Evolutionary conservation across 306 rosid genomes (phyloP).

Genomic region (Betula pendula): DNA sequence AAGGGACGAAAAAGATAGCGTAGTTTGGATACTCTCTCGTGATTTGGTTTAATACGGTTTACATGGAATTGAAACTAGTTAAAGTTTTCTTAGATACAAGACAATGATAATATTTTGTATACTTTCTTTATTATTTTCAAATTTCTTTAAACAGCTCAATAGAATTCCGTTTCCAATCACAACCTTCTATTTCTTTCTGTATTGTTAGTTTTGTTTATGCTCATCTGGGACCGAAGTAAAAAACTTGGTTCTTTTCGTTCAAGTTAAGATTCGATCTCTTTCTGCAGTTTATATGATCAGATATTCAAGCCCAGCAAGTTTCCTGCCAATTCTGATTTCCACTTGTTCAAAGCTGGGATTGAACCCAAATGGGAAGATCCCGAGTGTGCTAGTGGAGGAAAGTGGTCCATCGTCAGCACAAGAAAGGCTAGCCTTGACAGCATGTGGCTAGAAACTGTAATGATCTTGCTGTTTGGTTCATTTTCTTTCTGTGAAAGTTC

Average conservation of each 20-base stretch:
- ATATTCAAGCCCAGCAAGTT: slow-evolving; percentile 87
- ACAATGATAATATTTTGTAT: neutral
- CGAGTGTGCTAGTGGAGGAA: slow-evolving; percentile 94
- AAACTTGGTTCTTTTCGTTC: neutral
- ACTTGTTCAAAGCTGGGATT: slow-evolving; percentile 81
- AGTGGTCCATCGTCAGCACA: slow-evolving; percentile 67
- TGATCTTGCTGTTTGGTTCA: neutral
- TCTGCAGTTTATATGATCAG: slow-evolving; percentile 73
- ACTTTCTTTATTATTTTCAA: neutral
- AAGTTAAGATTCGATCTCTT: neutral
- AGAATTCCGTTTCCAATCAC: neutral
- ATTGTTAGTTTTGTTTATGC: neutral
- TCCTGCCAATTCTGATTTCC: slow-evolving; percentile 64
- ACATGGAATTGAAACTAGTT: neutral
- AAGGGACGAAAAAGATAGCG: neutral
- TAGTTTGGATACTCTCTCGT: neutral
- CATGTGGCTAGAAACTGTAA: slow-evolving; percentile 99
- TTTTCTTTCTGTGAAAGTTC: neutral
- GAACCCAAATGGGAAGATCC: slow-evolving; percentile 99
- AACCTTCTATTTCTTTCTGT: neutral
- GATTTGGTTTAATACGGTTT: neutral
- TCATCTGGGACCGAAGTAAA: neutral
- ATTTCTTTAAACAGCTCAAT: neutral
- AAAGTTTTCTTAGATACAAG: neutral
- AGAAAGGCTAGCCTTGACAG: slow-evolving; percentile 66